Evolutionary conservation across 768 basidiomycete genomes (phyloP).

Genomic region (Infundibulicybe gibba): DNA sequence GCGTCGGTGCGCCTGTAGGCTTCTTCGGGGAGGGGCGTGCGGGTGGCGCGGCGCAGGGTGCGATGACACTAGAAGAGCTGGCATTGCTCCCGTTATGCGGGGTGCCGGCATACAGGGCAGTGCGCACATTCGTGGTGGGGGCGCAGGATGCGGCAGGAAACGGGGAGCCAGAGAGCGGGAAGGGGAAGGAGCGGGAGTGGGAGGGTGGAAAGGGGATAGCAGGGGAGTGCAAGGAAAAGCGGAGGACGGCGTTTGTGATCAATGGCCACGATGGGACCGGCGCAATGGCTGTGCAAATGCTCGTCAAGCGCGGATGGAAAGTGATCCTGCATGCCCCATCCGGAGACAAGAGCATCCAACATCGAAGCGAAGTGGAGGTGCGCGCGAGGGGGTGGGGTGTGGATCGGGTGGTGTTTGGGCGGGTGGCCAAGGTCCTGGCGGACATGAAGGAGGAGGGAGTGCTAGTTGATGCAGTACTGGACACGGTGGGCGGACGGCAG

Average conservation of each 20-base stretch:
- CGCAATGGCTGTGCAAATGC: conserved; percentile 75
- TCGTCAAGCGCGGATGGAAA: conserved; percentile 63
- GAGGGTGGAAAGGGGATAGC: conserved; percentile 1
- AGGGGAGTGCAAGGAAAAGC: conserved; percentile 19
- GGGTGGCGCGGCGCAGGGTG: too few relatives aligned
- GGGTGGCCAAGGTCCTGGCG: conserved; percentile 28
- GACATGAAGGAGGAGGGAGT: conserved; percentile 37
- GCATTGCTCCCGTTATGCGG: conserved; percentile 79
- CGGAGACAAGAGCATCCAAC: conserved; percentile 5
- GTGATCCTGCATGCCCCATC: conserved; percentile 69
- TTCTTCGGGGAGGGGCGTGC: conserved; percentile 24
- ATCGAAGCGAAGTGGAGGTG: conserved; percentile 6
- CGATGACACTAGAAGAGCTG: conserved; percentile 62
- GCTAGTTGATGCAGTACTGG: conserved; percentile 80
- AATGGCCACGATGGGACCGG: conserved; percentile 74
- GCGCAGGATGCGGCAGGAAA: background rate
- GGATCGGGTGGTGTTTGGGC: conserved; percentile 1
- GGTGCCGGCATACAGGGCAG: conserved; percentile 78
- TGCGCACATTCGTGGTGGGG: conserved; percentile 53
- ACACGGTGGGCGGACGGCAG: conserved; percentile 77
- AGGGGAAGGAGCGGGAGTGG: conserved; percentile 1
- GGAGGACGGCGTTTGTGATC: conserved; percentile 53
- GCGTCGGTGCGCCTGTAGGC: conserved; percentile 65
- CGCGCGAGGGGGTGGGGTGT: conserved; percentile 1
- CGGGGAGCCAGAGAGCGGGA: conserved; percentile 5